Base-by-base conservation (phyloP, 1,284 basidiomycete species). In the Fomitopsis pinicola region DNA sequence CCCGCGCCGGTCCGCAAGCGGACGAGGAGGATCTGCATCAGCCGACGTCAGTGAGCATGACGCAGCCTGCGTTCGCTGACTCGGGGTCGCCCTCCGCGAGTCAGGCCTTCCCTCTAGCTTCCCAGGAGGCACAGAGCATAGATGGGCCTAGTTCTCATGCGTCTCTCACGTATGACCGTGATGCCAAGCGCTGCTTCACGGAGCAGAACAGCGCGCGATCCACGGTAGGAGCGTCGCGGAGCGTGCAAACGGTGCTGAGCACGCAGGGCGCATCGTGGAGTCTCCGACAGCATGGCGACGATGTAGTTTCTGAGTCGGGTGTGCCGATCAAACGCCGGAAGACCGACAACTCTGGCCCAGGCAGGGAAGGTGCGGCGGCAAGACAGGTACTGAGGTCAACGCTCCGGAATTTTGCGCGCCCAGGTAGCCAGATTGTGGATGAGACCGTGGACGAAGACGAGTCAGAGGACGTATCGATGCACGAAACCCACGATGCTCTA, bases 371-470 rank as follows among this genome's bases (percentile, higher is more conserved):
- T 26, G 60, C 61, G 10, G 63, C 60, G 36, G 71, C 75, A 33
- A 73, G 73, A 44, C 67, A 71, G 55, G 75, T 66, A 45, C 73
- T 88, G 45, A 75, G 82, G 58, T 76, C 73, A 53, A 76, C 72
- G 50, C 69, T 91, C 59, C 77, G 74, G 55, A 77, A 74, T 14
- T 89, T 85, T 72, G 80, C 84, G n/a, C 77, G 82, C 60, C 70
- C 68, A 26, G 82, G 82, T n/a, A 82, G 75, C 61, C 75, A 75
- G 44, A 40, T 64, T 19, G 46, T 57, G n/a, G 54, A 63, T 35
- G 59, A 56, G 19, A 66, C 69, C n/a, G 57, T 57, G 38, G 54
- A 61, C 28, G 59, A 56, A 9, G 67, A 63, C 2, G 70, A 66
- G 1, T 40, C 30, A 22, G 17, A 19, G n/a, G 52, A 22, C 17